Percentiles rank a stretch among this genome's conserved stretches.
Evolutionary conservation across 1,284 basidiomycete species (phyloP).

Genomic region (Austroboletus novae-zelandiae): DNA sequence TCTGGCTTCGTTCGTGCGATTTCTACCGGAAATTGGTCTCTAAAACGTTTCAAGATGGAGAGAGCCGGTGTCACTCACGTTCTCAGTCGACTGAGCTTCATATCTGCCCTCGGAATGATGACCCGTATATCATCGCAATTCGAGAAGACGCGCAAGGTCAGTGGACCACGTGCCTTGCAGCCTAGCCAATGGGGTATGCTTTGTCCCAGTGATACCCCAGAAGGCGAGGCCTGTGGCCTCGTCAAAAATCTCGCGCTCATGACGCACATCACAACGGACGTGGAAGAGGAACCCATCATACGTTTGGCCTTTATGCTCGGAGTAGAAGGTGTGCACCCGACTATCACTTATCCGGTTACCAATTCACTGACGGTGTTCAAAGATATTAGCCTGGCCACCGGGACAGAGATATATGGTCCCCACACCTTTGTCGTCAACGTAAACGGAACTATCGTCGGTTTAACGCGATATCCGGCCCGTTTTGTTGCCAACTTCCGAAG

Average conservation of each 20-base stretch:
- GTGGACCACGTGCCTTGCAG: slow-evolving; percentile 95
- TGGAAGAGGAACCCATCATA: slow-evolving; percentile 93
- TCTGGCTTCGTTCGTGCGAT: slow-evolving; percentile 97
- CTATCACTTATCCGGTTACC: slow-evolving; percentile 9
- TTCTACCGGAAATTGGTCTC: slow-evolving; percentile 98
- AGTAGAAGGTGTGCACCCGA: slow-evolving; percentile 71
- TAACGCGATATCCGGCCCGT: slow-evolving; percentile 82
- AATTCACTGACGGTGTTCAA: slow-evolving; percentile 18
- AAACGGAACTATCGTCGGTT: slow-evolving; percentile 94
- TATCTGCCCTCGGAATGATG: slow-evolving; percentile 99
- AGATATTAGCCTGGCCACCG: slow-evolving; percentile 94
- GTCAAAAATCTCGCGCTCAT: slow-evolving; percentile 99
- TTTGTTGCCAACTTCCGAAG: slow-evolving; percentile 93
- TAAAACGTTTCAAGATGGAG: slow-evolving; percentile 99
- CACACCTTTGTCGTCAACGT: slow-evolving; percentile 95
- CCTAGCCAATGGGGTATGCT: slow-evolving; percentile 99
- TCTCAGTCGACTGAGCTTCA: slow-evolving; percentile 91
- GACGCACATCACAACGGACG: slow-evolving; percentile 99
- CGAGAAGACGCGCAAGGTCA: slow-evolving; percentile 99
- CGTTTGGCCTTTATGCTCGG: slow-evolving; percentile 92
- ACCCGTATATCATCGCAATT: slow-evolving; percentile 98
- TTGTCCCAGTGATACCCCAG: slow-evolving; percentile 97
- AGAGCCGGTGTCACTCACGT: slow-evolving; percentile 99
- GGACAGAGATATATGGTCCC: slow-evolving; percentile 92
- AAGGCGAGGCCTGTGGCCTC: slow-evolving; percentile 98